Base-by-base conservation (phyloP, 768 basidiomycete genomes). In the Daedaleopsis nitida region DNA sequence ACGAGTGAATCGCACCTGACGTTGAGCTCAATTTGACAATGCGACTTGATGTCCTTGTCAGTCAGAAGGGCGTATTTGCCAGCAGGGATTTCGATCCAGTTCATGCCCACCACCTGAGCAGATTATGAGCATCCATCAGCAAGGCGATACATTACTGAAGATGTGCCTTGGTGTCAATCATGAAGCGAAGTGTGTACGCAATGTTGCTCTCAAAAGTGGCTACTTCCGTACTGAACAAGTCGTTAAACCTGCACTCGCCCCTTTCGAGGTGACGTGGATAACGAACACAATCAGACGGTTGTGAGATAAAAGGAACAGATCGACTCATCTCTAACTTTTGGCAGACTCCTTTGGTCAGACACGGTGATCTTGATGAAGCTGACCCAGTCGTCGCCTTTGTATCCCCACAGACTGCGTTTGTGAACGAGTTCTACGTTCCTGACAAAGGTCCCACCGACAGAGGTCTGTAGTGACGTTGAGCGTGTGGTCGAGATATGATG, bases 181-280 rank as follows among this genome's bases (percentile, higher is more conserved):
- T 99, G 74, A 98, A 98, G 9, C 97, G 86, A 53, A 99, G 78
- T 4, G 83, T 86, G 69, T 93, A 99, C 0, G 85, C 86, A 57
- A 99, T 92, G 70, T 98, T 98, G 68, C 95, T 97, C 74, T 99
- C 97, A 64, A 81, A 99, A 0, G 96, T 98, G 32, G 86, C 59
- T 16, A 86, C 76, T 27, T 80, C 73, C 13, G 75, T 76, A 11
- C 70, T 70, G 67, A 81, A 83, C 16, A 83, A 65, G 19, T 77
- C 79, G 43, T 78, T 73, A 71, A 78, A 86, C 51, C 70, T 71
- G 62, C 82, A 76, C 69, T 86, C 82, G 7, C 80, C 85, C 16
- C 81, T 69, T 65, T 87, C 86, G 64, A 86, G 83, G 61, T 80
- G 65, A 49, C 82, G 80, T 83, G 32, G 10, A 66, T 12, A 65